These are phyloP conservation scores for Macrolepiota albuminosa DNA, from an alignment of 768 basidiomycete genomes.

Conservation along the genomic window DNA sequence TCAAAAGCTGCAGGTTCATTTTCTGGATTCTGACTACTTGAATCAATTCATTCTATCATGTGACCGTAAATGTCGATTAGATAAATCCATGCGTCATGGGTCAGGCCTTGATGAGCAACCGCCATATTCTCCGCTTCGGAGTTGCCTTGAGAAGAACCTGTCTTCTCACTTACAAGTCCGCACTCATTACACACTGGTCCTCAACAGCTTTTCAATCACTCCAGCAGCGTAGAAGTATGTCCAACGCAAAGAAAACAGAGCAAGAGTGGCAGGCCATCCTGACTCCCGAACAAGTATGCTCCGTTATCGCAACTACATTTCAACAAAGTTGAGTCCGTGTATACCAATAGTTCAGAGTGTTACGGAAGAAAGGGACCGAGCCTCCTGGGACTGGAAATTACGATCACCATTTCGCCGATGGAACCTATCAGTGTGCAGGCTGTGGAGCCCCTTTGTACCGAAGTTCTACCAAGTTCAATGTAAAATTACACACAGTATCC, in stretches of 20 bases:
- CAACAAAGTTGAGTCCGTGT: neutral
- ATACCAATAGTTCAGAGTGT: constrained; percentile 64
- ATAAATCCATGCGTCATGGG: neutral
- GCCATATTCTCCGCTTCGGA: constrained; percentile 4
- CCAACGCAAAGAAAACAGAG: constrained; percentile 50
- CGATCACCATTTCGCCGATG: constrained; percentile 59
- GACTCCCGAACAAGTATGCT: constrained; percentile 70
- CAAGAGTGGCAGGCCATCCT: constrained; percentile 82
- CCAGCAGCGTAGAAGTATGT: constrained; percentile 28
- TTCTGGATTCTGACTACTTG: too few species aligned
- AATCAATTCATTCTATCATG: neutral
- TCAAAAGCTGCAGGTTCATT: neutral
- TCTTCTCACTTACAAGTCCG: constrained; percentile 4
- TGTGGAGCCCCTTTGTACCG: constrained; percentile 84
- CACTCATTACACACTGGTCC: neutral
- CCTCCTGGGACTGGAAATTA: constrained; percentile 72
- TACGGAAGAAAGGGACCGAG: constrained; percentile 89
- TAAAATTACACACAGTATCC: constrained; percentile 20
- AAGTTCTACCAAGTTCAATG: constrained; percentile 84
- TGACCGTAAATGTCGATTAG: neutral
- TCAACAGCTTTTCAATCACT: neutral
- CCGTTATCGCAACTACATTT: neutral
- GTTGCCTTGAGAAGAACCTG: constrained; percentile 6
- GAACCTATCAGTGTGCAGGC: constrained; percentile 75
- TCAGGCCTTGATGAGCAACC: constrained; percentile 3